phyloP scores from a whole-genome alignment of 805 yeast species.

The Candida sphagnicola region DNA sequence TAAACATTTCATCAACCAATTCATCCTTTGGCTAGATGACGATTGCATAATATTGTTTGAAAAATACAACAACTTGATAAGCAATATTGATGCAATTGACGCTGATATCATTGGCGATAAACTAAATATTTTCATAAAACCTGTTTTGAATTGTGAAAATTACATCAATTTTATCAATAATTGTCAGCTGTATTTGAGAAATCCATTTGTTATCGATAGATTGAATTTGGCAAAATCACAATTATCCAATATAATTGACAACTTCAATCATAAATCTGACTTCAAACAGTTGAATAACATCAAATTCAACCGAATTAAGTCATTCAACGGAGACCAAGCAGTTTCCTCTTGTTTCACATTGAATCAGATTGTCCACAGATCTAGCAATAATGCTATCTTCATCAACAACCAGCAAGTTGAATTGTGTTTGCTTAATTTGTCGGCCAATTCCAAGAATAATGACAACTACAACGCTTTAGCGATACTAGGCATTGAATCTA shows the following conservation, averaged over 20 bases:
- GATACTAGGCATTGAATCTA: slow-evolving; percentile 21
- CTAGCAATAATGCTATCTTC: slow-evolving; percentile 17
- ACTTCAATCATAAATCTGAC: slow-evolving; percentile 10
- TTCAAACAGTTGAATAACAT: slow-evolving; percentile 25
- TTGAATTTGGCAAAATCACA: slow-evolving; percentile 13
- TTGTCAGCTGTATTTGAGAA: slow-evolving; percentile 21
- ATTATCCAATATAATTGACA: slow-evolving; percentile 15
- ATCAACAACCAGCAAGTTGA: slow-evolving; percentile 19
- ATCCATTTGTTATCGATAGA: slow-evolving; percentile 37
- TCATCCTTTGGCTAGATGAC: slow-evolving; percentile 35
- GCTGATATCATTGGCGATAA: slow-evolving; percentile 11
- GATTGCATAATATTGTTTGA: slow-evolving; percentile 31
- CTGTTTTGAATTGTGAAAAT: slow-evolving; percentile 26
- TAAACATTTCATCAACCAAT: slow-evolving; percentile 35
- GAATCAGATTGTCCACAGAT: slow-evolving; percentile 33
- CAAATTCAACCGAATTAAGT: slow-evolving; percentile 27
- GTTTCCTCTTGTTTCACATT: slow-evolving; percentile 38
- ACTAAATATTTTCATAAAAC: slow-evolving; percentile 20
- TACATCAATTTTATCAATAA: slow-evolving; percentile 26
- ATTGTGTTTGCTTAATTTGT: slow-evolving; percentile 30
- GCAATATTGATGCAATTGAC: slow-evolving; percentile 4
- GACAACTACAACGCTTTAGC: slow-evolving; percentile 35
- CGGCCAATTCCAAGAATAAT: slow-evolving; percentile 8
- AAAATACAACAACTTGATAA: slow-evolving; percentile 19
- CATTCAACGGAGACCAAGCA: slow-evolving; percentile 5